Base-by-base conservation (phyloP, 2,329 filamentous ascomycete species). In the Sclerotinia borealis region DNA sequence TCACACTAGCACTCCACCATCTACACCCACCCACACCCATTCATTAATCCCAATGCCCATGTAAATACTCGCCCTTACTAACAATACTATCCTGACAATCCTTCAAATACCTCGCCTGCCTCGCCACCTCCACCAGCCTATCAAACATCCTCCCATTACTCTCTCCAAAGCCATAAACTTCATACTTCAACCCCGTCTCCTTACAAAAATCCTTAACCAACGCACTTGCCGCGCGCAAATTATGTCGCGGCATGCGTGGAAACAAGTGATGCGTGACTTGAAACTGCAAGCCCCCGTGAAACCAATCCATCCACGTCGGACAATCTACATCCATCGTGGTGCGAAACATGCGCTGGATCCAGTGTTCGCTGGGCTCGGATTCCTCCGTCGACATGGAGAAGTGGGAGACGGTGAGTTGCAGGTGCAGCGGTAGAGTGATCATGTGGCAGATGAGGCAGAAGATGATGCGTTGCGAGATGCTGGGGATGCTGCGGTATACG, bases 271-370 rank as follows among this genome's bases (percentile, higher is more conserved):
- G 92, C 58, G 96, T 88, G 8, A 88, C 91, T 75, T 96, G 92
- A 76, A 96, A 96, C 75, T 96, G 92, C 65, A 96, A 79, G 3
- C 92, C 92, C 25, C 92, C 92, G 70, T 96, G 92, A 75, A 96
- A 84, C 73, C 92, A 96, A 74, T 96, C 92, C 17, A 96, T 80
- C 92, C 92, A 96, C 11, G 83, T 80, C 0, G 92, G 91, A 72
- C 92, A 96, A 73, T 95, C 91, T 27, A 96, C 87, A 67, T 96
- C 92, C 92, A 96, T 96, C 13, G 92, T 96, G 1, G 92, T 96
- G 68, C 93, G 87, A 50, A 96, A 81, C 88, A 96, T 95, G 75
- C 88, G 90, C 76, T 96, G 92, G 0, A 92, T 86, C 75, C 96
- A 96, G 0, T 90, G 95, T 74, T 96, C 92, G 54, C 87, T 81